These are phyloP conservation scores for Starmerella davenportii DNA, from an alignment of 805 yeast genomes.

Conservation along the genomic window DNA sequence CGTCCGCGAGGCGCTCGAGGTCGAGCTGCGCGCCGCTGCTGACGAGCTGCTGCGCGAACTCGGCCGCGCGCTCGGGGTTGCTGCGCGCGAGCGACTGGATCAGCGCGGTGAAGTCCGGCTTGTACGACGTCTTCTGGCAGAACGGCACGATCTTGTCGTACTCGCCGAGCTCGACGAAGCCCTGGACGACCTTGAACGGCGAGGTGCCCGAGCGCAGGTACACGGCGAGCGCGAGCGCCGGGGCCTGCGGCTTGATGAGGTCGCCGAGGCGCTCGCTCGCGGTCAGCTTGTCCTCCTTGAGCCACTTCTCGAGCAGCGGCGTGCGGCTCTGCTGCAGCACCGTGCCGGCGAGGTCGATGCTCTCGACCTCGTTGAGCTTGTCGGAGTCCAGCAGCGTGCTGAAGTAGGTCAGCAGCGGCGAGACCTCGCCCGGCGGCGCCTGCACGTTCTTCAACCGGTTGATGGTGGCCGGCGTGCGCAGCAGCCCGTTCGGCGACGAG, in stretches of 20 bases:
- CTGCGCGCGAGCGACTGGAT: conserved; percentile 80
- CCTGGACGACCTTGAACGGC: conserved; percentile 76
- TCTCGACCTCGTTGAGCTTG: conserved; percentile 76
- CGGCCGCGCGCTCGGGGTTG: conserved; percentile 96
- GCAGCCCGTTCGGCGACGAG: conserved; percentile 55
- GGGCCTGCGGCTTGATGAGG: conserved; percentile 72
- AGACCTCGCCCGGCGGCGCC: conserved; percentile 83
- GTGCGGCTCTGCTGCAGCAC: conserved; percentile 89
- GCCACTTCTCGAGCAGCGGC: conserved; percentile 87
- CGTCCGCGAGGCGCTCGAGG: conserved; percentile 75
- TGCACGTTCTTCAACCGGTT: conserved; percentile 79
- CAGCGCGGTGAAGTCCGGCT: conserved; percentile 77
- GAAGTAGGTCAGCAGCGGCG: conserved; percentile 86
- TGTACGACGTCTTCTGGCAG: conserved; percentile 72
- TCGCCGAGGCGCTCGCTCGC: conserved; percentile 97
- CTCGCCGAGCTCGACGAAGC: conserved; percentile 88
- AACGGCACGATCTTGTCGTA: conserved; percentile 90
- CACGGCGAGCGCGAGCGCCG: conserved; percentile 74
- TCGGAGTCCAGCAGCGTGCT: conserved; percentile 85
- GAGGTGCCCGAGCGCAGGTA: conserved; percentile 58
- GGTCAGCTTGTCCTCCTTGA: conserved; percentile 84
- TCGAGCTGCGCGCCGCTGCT: conserved; percentile 48
- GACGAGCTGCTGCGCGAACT: conserved; percentile 77
- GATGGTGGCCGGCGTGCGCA: conserved; percentile 88
- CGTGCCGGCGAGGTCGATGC: conserved; percentile 86